These are phyloP conservation scores for Komagataella pseudopastoris DNA, from an alignment of 805 yeast genomes.

Conservation along the genomic window DNA sequence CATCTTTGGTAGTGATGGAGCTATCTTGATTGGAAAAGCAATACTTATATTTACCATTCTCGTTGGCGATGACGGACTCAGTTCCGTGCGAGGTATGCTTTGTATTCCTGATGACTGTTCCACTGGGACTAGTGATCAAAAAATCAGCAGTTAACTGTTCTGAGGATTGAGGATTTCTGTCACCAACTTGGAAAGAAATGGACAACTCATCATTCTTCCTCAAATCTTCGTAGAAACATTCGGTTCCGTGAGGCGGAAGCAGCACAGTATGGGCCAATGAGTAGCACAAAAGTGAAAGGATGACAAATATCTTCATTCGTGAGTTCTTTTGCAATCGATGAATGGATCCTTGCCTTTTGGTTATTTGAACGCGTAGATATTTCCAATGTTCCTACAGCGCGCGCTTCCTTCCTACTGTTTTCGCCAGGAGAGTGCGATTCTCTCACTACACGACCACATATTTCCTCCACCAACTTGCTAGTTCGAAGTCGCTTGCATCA, in stretches of 20 bases:
- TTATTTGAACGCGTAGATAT: not conserved
- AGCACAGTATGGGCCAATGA: conserved; percentile 64
- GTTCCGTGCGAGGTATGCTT: conserved; percentile 71
- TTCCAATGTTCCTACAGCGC: not conserved
- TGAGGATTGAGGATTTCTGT: conserved; percentile 61
- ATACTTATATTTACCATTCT: conserved; percentile 66
- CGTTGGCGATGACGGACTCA: conserved; percentile 47
- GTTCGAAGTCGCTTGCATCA: not conserved
- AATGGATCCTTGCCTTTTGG: not conserved
- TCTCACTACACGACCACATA: not conserved
- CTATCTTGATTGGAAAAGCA: conserved; percentile 87
- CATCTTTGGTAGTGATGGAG: conserved; percentile 67
- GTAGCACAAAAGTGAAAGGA: conserved; percentile 3
- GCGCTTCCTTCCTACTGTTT: not conserved
- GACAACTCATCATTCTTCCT: conserved; percentile 78
- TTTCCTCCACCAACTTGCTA: not conserved
- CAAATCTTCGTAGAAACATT: conserved; percentile 79
- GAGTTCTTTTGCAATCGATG: not conserved
- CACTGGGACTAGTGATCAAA: conserved; percentile 25
- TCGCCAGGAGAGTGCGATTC: not conserved
- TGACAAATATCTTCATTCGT: not conserved
- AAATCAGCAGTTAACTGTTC: conserved; percentile 61
- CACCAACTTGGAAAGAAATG: conserved; percentile 86
- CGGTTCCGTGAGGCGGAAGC: conserved; percentile 70
- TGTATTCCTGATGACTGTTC: conserved; percentile 35